Conservation (phyloP, 257 asterid species). For the Mentha longifolia region DNA sequence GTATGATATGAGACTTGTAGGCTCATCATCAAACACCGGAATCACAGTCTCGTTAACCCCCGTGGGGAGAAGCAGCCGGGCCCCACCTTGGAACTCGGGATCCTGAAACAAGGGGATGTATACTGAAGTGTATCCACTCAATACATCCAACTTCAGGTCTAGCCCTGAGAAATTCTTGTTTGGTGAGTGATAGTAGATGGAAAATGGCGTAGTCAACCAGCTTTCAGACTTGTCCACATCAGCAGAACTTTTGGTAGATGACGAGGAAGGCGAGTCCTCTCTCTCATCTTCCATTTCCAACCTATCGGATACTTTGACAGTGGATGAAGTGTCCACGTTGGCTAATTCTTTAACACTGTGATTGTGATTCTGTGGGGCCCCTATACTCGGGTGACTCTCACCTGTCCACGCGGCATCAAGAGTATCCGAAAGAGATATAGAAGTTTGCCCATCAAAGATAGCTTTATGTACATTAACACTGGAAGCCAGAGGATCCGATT, state of each 20-base stretch:
- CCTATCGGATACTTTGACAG: conserved; percentile 48
- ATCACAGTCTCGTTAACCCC: conserved; percentile 76
- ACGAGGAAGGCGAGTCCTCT: conserved; percentile 49
- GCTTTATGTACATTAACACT: conserved; percentile 51
- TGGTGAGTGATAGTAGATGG: conserved; percentile 65
- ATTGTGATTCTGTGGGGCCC: conserved; percentile 46
- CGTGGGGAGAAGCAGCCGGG: conserved; percentile 65
- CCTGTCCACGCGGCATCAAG: conserved; percentile 97
- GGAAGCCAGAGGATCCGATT: conserved; percentile 48
- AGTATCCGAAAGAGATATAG: conserved; percentile 73
- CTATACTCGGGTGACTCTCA: conserved; percentile 50
- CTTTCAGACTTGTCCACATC: conserved; percentile 55
- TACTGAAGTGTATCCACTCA: conserved; percentile 62
- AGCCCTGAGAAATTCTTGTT: conserved; percentile 62
- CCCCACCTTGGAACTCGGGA: conserved; percentile 71
- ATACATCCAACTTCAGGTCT: conserved; percentile 63
- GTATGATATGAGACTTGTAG: conserved; percentile 86
- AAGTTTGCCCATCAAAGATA: conserved; percentile 68
- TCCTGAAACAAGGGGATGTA: conserved; percentile 74
- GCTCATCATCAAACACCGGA: conserved; percentile 94
- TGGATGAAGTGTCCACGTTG: conserved; percentile 43
- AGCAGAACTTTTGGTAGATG: conserved; percentile 56
- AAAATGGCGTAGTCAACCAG: conserved; percentile 79
- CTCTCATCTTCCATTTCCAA: conserved; percentile 53
- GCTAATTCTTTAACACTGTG: conserved; percentile 45